These are phyloP conservation scores for Pseudogymnoascus sp. DNA, from an alignment of 2,329 filamentous ascomycete species.

Conservation along the genomic window DNA sequence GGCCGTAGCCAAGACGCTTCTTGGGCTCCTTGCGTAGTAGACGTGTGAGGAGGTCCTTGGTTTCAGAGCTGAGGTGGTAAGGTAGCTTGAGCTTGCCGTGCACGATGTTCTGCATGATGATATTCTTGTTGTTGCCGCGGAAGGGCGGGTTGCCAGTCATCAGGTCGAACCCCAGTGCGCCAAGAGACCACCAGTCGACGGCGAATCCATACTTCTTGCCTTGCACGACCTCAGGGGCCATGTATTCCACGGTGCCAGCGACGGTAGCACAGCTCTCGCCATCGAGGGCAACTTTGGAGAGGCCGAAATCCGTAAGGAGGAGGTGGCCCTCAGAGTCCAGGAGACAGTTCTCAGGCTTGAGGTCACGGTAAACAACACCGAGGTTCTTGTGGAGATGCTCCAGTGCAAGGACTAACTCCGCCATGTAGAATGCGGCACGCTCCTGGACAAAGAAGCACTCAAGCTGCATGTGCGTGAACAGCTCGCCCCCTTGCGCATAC, in stretches of 20 bases:
- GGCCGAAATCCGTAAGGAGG: slow-evolving; percentile 89
- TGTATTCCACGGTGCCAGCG: slow-evolving; percentile 94
- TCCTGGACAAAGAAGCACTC: slow-evolving; percentile 94
- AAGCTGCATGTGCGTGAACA: slow-evolving; percentile 89
- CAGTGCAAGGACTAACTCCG: slow-evolving; percentile 89
- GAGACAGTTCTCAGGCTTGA: slow-evolving; percentile 97
- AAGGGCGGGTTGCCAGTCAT: slow-evolving; percentile 91
- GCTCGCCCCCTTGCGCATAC: slow-evolving; percentile 92
- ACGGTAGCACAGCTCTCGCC: slow-evolving; percentile 72
- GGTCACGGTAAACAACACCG: slow-evolving; percentile 90
- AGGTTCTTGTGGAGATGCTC: slow-evolving; percentile 88
- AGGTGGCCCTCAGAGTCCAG: slow-evolving; percentile 87
- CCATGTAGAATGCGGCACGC: slow-evolving; percentile 94
- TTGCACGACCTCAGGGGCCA: slow-evolving; percentile 91
- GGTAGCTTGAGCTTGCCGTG: slow-evolving; percentile 84
- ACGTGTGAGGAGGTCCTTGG: slow-evolving; percentile 86
- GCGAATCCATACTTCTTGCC: slow-evolving; percentile 86
- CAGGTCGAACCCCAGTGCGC: slow-evolving; percentile 83
- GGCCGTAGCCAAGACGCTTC: slow-evolving; percentile 78
- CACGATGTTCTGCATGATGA: slow-evolving; percentile 92
- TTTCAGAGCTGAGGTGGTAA: slow-evolving; percentile 84
- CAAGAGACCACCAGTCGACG: slow-evolving; percentile 98
- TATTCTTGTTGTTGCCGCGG: slow-evolving; percentile 80
- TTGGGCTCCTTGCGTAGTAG: slow-evolving; percentile 85
- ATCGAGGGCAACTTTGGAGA: slow-evolving; percentile 87